Percentiles rank a stretch among this genome's conserved stretches.
phyloP scores from a whole-genome alignment of 768 basidiomycete genomes.

The Amanita pallidorosea region DNA sequence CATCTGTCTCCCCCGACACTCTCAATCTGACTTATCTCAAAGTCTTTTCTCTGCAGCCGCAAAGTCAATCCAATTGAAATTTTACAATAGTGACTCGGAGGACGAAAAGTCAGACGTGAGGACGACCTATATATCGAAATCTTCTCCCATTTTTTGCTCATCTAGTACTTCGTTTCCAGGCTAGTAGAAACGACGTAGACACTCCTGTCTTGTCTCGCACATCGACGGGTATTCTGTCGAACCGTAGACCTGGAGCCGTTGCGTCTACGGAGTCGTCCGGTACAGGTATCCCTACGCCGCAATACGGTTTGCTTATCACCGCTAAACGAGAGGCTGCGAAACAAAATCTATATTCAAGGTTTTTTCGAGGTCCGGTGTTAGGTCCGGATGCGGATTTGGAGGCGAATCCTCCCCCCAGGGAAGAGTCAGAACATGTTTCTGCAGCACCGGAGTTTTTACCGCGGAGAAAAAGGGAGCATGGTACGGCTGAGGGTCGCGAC shows the following conservation, averaged over 20 bases:
- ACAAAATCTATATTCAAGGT: constrained; percentile 64
- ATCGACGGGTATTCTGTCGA: constrained; percentile 66
- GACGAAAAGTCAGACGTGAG: constrained; percentile 12
- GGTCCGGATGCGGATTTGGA: neutral
- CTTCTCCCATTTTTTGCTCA: neutral
- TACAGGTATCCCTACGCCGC: constrained; percentile 15
- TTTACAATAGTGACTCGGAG: constrained; percentile 40
- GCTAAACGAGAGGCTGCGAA: constrained; percentile 77
- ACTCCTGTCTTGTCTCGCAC: constrained; percentile 40
- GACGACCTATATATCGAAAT: neutral
- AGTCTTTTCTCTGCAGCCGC: constrained; percentile 80
- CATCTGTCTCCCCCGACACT: neutral
- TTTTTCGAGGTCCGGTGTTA: constrained; percentile 69
- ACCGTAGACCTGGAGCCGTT: constrained; percentile 48
- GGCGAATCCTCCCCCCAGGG: no score
- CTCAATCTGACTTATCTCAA: neutral
- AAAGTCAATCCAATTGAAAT: constrained; percentile 67
- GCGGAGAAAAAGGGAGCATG: neutral
- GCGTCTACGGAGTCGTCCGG: constrained; percentile 25
- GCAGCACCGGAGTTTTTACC: no score
- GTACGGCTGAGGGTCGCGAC: neutral
- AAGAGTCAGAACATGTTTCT: no score
- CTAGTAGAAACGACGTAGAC: neutral
- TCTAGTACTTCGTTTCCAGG: constrained; percentile 1
- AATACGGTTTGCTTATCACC: constrained; percentile 40